Base-by-base conservation (phyloP, 2,329 filamentous ascomycete species). In the Aspergillus sp. region DNA sequence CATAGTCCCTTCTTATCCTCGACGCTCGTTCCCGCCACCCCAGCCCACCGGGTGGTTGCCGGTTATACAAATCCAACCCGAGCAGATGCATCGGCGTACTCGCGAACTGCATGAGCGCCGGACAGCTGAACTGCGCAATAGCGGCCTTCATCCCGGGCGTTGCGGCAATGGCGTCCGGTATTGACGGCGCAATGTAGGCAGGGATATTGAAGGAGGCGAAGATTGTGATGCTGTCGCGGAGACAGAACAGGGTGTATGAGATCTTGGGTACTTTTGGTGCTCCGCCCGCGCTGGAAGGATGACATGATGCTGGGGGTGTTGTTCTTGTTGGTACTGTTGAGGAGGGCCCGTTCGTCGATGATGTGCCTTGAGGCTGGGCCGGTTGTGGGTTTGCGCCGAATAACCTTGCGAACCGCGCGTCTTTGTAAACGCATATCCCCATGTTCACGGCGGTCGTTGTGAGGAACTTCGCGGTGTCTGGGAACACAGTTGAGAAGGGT, bases 141-240 rank as follows among this genome's bases (percentile, higher is more conserved):
- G 86, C 76, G 33, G 86, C 73, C 61, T 84, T 83, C 56, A 81
- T 79, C 3, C 67, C 65, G 2, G 74, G 50, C 71, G 77, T 74
- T 12, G 72, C 64, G 6, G 75, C 75, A 60, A 89, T 69, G 27
- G 80, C 78, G 17, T 82, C 75, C 14, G 82, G 84, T 19, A 96
- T 77, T 6, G 79, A 75, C 0, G 91, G 91, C 0, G 90, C 90
- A 9, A 97, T 80, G 2, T 95, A 70, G 0, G 90, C 85, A 0
- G 93, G 93, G 2, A 96, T 79, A 71, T 97, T 97, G 82, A 97
- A 98, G 12, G 86, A 90, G 4, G 91, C 91, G 73, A 96, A 96
- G 67, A 96, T 92, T 52, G 93, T 96, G 61, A 96, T 78, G 75
- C 88, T 91, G 77, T 97, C 93, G 66, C 93, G 86, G 55, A 89